Conservation (phyloP, 805 yeast species). For the Schwanniomyces vanrijiae region DNA sequence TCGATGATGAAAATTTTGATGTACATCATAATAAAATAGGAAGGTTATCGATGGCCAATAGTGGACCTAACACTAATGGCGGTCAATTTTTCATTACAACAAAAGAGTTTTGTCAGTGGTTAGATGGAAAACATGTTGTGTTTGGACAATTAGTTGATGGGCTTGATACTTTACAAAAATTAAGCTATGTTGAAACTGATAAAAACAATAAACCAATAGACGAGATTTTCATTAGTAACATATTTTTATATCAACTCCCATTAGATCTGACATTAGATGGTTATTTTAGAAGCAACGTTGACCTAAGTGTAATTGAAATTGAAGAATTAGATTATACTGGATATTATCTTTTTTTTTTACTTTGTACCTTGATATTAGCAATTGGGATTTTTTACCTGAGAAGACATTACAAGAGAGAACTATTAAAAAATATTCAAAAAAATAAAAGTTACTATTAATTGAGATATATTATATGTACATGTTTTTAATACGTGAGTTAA, state of each 20-base stretch:
- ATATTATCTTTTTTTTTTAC: constrained; percentile 11
- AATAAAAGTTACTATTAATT: background rate
- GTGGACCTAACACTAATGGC: constrained; percentile 26
- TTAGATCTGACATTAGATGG: background rate
- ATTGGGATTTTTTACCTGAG: constrained; percentile 10
- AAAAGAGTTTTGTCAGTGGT: constrained; percentile 13
- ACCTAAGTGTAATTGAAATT: background rate
- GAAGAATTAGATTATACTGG: background rate
- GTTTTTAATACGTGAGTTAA: background rate
- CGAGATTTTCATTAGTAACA: background rate
- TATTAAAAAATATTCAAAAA: constrained; percentile 24
- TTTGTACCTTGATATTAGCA: constrained; percentile 7
- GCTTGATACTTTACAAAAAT: constrained; percentile 15
- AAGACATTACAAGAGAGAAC: constrained; percentile 21
- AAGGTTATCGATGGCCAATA: constrained; percentile 54
- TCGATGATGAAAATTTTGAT: constrained; percentile 54
- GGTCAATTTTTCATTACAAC: constrained; percentile 29
- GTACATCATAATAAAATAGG: constrained; percentile 75
- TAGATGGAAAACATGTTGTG: constrained; percentile 24
- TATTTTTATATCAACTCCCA: background rate
- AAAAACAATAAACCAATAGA: constrained; percentile 17
- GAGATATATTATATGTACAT: background rate
- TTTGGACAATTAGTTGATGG: constrained; percentile 26
- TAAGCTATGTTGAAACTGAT: constrained; percentile 18
- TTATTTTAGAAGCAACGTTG: background rate